Evolutionary conservation across 2,329 filamentous ascomycete species (phyloP), one percentile per base, ranked within the genome.

Genomic region (Calonectria henricotiae): DNA sequence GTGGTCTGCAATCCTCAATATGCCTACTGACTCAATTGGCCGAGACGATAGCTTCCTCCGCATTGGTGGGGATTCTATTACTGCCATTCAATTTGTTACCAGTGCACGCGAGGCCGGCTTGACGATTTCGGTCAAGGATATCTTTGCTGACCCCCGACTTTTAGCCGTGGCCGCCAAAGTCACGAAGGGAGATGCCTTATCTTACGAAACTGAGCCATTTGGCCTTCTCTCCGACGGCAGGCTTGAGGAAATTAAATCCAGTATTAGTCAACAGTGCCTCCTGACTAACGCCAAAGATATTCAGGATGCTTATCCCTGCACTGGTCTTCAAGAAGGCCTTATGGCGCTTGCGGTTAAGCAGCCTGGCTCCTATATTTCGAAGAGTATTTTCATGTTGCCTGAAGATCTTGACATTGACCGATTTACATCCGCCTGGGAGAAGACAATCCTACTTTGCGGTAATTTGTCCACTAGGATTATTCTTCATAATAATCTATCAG

Each of bases 321-420:
- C 82, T 0, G 70, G 79, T 1, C 65, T 83, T 0, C 82, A 84
- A 43, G 80, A 80, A 65, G 80, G 82, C 2, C 74, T 85, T 1
- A 71, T 84, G 35, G 75, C 71, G 6, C 46, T 71, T 8, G 65
- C 69, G 6, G 41, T 62, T 13, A 69, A 69, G 62, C 69, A 63
- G 13, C 51, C 67, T 41, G 67, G 68, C 5, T 63, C 60, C n/a
- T 73, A 73, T 43, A 67, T 71, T 27, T 63, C 64, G 32, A 67
- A 61, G 37, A 41, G 51, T 37, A 20, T 65, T 9, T 60, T 60
- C 20, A 27, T 32, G 30, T 27, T 65, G 2, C 63, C 63, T 0
- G 30, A 37, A 1, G 23, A n/a, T 17, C 27, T 65, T 3, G 41
- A 65, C 15, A 3, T 39, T 23, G 17, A 4, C n/a, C 37, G 23